Conservation (phyloP, 306 rosid species). For the Trifolium repens region DNA sequence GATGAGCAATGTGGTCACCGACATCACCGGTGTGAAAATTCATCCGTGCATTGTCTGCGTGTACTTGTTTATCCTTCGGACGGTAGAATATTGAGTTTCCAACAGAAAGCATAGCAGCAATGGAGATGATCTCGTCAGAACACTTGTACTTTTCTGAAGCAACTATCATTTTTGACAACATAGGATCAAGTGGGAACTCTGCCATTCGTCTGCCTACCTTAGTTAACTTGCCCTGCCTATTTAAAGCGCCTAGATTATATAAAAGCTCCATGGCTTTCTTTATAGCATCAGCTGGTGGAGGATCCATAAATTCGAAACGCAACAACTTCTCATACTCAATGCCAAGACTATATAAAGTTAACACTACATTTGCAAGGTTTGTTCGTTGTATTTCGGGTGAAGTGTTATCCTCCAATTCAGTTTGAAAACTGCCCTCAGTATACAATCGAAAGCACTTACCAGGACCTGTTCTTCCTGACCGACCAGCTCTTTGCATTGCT, state of each 20-base stretch:
- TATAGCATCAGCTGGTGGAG: conserved; percentile 89
- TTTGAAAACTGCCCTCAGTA: conserved; percentile 67
- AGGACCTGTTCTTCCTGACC: conserved; percentile 96
- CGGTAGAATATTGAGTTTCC: conserved; percentile 91
- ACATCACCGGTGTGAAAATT: conserved; percentile 88
- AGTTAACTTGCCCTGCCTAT: conserved; percentile 77
- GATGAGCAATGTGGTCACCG: conserved; percentile 86
- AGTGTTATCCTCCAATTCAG: conserved; percentile 82
- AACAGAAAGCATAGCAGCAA: conserved; percentile 90
- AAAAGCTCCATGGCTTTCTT: conserved; percentile 86
- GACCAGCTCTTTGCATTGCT: conserved; percentile 94
- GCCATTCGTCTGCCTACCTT: conserved; percentile 92
- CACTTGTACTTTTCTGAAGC: conserved; percentile 87
- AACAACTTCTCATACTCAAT: conserved; percentile 75
- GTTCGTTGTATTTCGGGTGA: conserved; percentile 91
- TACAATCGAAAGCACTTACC: conserved; percentile 90
- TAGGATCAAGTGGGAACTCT: conserved; percentile 94
- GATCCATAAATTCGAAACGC: conserved; percentile 94
- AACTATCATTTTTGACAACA: conserved; percentile 88
- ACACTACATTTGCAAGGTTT: conserved; percentile 88
- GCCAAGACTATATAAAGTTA: conserved; percentile 80
- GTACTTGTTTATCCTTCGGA: conserved; percentile 97
- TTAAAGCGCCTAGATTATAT: conserved; percentile 75
- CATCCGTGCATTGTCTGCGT: conserved; percentile 86
- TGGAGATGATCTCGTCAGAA: conserved; percentile 79